Percentiles rank a stretch among this genome's conserved stretches.
phyloP scores from a whole-genome alignment of 805 yeast genomes.

The Cyberlindnera euphorbiiphila region DNA sequence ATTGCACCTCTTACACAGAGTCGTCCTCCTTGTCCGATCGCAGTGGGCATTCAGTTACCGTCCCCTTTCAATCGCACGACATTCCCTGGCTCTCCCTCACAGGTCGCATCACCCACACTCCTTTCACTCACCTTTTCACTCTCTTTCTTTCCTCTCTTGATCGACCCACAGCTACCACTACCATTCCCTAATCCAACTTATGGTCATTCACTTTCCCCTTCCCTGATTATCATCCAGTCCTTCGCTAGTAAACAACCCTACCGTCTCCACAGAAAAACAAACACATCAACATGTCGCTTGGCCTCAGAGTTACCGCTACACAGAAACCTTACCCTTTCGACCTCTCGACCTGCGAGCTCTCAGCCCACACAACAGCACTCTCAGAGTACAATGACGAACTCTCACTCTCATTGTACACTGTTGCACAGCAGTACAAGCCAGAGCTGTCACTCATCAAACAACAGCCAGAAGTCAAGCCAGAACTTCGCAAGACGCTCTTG shows the following conservation, averaged over 20 bases:
- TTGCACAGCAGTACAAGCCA: constrained; percentile 42
- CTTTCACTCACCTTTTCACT: background rate
- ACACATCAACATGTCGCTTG: constrained; percentile 21
- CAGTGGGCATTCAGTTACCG: background rate
- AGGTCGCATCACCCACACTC: background rate
- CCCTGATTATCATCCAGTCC: too few relatives aligned
- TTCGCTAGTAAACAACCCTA: background rate
- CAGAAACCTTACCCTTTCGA: constrained; percentile 49
- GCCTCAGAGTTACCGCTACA: constrained; percentile 37
- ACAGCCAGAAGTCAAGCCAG: constrained; percentile 82
- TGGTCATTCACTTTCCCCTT: background rate
- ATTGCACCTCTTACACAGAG: background rate
- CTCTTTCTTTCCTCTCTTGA: background rate
- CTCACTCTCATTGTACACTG: constrained; percentile 35
- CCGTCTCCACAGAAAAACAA: background rate
- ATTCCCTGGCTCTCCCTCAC: background rate
- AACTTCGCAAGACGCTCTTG: constrained; percentile 67
- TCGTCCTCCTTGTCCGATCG: background rate
- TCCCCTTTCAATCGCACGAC: background rate
- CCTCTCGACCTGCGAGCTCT: constrained; percentile 46
- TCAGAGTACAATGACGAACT: constrained; percentile 54
- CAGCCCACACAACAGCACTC: constrained; percentile 41
- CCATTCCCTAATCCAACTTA: too few relatives aligned
- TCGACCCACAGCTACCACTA: too few relatives aligned
- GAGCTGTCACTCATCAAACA: constrained; percentile 64